A percentile compares a stretch with the other conserved stretches of the same genome.
Evolutionary conservation across 176 grass and related monocot genomes (phyloP).

Genomic region (Carex kokanica): DNA sequence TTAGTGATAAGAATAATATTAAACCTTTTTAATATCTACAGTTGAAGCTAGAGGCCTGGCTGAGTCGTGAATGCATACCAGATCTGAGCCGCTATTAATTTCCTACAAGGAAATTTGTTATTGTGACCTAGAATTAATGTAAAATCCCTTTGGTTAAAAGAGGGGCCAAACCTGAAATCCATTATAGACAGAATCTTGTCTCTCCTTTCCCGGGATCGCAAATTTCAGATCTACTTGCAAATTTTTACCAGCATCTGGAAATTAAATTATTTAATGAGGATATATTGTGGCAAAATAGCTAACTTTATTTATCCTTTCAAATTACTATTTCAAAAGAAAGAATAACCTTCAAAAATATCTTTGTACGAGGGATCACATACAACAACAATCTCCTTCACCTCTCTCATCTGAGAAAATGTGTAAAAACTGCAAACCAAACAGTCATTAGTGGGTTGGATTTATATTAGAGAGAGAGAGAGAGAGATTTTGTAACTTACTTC

Average conservation of each 20-base stretch:
- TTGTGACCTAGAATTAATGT: neutral
- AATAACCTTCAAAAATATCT: slow-evolving; percentile 86
- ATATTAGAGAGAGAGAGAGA: neutral
- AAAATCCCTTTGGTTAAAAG: neutral
- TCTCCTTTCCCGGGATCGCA: slow-evolving; percentile 86
- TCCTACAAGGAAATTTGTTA: slow-evolving; percentile 37
- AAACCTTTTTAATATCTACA: slow-evolving; percentile 81
- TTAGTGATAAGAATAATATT: neutral
- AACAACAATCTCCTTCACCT: slow-evolving; percentile 98
- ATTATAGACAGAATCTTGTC: slow-evolving; percentile 95
- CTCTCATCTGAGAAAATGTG: slow-evolving; percentile 68
- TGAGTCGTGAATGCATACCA: slow-evolving; percentile 97
- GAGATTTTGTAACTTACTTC: neutral
- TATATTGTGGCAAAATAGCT: neutral
- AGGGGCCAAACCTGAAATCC: slow-evolving; percentile 68
- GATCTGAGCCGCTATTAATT: slow-evolving; percentile 74
- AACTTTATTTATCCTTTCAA: slow-evolving; percentile 17
- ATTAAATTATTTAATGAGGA: slow-evolving; percentile 18
- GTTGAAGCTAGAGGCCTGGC: slow-evolving; percentile 73
- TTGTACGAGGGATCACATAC: slow-evolving; percentile 87
- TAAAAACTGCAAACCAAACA: slow-evolving; percentile 49
- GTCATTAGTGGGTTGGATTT: neutral
- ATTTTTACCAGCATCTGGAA: slow-evolving; percentile 56
- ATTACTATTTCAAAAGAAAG: slow-evolving; percentile 1
- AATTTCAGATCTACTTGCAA: slow-evolving; percentile 81